Conservation (phyloP, 2,329 filamentous ascomycete species). For the Simplicillium aogashimaense region DNA sequence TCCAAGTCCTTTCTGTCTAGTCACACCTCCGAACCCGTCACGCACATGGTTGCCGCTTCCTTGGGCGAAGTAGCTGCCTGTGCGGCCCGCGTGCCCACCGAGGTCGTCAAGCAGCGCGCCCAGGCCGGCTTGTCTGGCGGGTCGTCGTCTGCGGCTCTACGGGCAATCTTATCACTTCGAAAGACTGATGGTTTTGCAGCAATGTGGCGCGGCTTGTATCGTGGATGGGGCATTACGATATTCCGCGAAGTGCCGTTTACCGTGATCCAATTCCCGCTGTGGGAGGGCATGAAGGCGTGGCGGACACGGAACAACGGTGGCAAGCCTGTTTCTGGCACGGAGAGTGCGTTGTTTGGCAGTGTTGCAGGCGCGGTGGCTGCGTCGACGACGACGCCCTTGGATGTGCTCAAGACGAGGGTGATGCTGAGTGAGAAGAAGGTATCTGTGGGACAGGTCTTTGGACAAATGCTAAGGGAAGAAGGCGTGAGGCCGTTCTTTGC, state of each 20-base stretch:
- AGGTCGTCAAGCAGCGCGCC: slow-evolving; percentile 94
- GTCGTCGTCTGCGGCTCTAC: slow-evolving; percentile 55
- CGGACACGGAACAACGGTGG: slow-evolving; percentile 32
- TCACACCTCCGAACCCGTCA: slow-evolving; percentile 24
- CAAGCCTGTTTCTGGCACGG: slow-evolving; percentile 49
- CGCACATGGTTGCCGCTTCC: slow-evolving; percentile 79
- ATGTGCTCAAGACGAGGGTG: slow-evolving; percentile 93
- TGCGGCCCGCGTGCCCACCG: slow-evolving; percentile 79
- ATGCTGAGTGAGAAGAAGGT: slow-evolving; percentile 73
- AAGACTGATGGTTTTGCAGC: slow-evolving; percentile 31
- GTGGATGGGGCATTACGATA: slow-evolving; percentile 86
- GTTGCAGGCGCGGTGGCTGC: slow-evolving; percentile 78
- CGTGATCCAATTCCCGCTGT: slow-evolving; percentile 92
- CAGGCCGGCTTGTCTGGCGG: slow-evolving; percentile 78
- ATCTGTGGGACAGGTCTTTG: slow-evolving; percentile 49
- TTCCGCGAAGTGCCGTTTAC: slow-evolving; percentile 96
- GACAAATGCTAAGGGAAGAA: slow-evolving; percentile 52
- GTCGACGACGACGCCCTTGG: slow-evolving; percentile 80
- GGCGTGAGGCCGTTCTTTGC: slow-evolving; percentile 63
- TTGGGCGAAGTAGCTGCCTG: slow-evolving; percentile 88
- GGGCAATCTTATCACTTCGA: slow-evolving; percentile 53
- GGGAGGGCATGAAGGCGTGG: slow-evolving; percentile 84
- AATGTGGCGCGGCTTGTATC: slow-evolving; percentile 78
- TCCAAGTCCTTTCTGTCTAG: slow-evolving; percentile 47
- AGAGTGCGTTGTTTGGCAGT: slow-evolving; percentile 80